These are phyloP conservation scores for Deinandra increscens DNA, from an alignment of 129 eudicot species.

Conservation along the genomic window DNA sequence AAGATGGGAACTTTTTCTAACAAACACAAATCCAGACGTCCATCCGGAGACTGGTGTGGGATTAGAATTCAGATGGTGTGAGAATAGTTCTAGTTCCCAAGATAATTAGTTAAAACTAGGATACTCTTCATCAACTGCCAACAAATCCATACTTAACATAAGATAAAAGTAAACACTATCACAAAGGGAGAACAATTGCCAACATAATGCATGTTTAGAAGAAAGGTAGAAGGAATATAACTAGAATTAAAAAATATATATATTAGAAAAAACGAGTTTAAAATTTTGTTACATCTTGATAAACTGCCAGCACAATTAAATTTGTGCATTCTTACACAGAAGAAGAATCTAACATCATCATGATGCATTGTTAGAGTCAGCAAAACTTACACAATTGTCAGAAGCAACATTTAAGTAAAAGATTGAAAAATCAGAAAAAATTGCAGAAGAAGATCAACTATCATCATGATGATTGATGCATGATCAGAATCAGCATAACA, in stretches of 20 bases:
- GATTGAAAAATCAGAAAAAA: neutral
- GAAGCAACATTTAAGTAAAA: conserved; percentile 23
- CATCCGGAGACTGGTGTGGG: too few relatives aligned
- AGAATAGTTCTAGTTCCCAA: too few relatives aligned
- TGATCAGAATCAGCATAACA: neutral
- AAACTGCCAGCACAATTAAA: conserved; percentile 14
- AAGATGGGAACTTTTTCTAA: too few relatives aligned
- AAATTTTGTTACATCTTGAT: neutral
- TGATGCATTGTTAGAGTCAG: neutral
- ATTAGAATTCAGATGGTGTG: too few relatives aligned
- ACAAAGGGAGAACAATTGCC: neutral
- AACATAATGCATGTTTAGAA: neutral
- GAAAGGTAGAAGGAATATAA: neutral
- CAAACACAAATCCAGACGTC: too few relatives aligned
- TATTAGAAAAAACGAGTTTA: neutral
- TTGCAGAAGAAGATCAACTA: conserved; percentile 4
- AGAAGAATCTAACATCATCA: neutral
- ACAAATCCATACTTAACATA: neutral
- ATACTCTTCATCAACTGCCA: conserved; percentile 16
- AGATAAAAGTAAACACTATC: neutral
- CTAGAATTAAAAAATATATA: neutral
- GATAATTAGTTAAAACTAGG: neutral
- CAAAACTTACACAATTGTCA: conserved; percentile 3
- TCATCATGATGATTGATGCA: conserved; percentile 14
- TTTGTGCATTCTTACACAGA: conserved; percentile 6